phyloP scores from a whole-genome alignment of 352 stramenopile genomes.

The Pythium brachiatum region DNA sequence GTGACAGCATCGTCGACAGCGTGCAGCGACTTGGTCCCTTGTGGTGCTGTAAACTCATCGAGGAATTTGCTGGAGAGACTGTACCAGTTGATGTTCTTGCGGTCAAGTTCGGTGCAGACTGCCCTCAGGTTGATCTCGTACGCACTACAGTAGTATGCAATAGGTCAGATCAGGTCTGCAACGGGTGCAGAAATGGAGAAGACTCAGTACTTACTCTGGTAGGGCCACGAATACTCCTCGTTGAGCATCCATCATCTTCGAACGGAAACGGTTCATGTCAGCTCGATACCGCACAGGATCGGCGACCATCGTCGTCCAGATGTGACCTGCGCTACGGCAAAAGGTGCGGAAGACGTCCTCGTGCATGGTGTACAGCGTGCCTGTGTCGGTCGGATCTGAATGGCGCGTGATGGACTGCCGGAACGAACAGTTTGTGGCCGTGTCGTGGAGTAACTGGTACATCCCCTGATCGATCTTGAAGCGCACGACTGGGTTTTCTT shows the following conservation, averaged over 20 bases:
- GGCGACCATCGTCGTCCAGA: conserved; percentile 34
- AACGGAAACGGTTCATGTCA: conserved; percentile 38
- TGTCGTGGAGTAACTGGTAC: conserved; percentile 41
- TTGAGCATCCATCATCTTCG: conserved; percentile 60
- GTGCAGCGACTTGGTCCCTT: conserved; percentile 4
- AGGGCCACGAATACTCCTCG: conserved; percentile 65
- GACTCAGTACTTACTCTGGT: conserved; percentile 46
- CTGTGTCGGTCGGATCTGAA: conserved; percentile 22
- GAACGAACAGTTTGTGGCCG: conserved; percentile 44
- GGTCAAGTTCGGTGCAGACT: conserved; percentile 52
- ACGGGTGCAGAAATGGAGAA: not conserved
- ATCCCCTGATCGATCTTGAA: conserved; percentile 55
- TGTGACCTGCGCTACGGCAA: conserved; percentile 38
- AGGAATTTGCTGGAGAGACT: conserved; percentile 52
- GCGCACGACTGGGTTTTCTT: conserved; percentile 36
- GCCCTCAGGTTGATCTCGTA: conserved; percentile 72
- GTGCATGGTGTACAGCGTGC: conserved; percentile 57
- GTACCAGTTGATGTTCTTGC: conserved; percentile 51
- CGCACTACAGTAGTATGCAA: conserved; percentile 31
- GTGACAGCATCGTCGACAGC: conserved; percentile 14
- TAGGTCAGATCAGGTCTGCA: not conserved
- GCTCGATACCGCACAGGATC: conserved; percentile 17
- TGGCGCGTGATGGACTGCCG: conserved; percentile 23
- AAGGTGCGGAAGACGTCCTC: conserved; percentile 67
- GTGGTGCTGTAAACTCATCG: conserved; percentile 25